Evolutionary conservation across 2,329 filamentous ascomycete species (phyloP).

Genomic region (Ophioceras dolichostomum): DNA sequence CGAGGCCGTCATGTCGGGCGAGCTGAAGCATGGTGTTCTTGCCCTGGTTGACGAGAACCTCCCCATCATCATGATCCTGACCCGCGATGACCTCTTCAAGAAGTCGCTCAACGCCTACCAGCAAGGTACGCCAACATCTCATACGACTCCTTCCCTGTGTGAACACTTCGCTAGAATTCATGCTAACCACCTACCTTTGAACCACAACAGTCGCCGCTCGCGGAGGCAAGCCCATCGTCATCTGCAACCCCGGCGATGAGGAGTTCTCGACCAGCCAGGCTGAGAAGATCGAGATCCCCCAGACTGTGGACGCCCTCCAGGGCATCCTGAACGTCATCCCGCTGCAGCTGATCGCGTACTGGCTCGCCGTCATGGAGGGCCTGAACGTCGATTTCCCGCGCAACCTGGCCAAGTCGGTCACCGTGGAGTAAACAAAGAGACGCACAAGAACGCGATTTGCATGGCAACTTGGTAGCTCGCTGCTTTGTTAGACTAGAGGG

Average conservation of each 20-base stretch:
- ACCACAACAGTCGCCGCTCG: conserved; percentile 69
- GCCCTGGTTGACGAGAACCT: conserved; percentile 96
- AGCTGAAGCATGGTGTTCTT: conserved; percentile 97
- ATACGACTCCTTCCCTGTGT: neutral
- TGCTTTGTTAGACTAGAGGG: too few species aligned
- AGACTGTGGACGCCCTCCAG: conserved; percentile 90
- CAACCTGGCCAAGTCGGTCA: conserved; percentile 98
- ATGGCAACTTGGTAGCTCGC: too few species aligned
- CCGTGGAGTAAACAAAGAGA: conserved; percentile 98
- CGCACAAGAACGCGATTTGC: too few species aligned
- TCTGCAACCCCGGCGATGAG: conserved; percentile 82
- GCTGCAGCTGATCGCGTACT: conserved; percentile 96
- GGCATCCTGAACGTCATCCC: conserved; percentile 96
- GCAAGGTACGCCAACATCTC: conserved; percentile 51
- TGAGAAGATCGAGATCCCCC: conserved; percentile 94
- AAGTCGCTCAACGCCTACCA: conserved; percentile 99
- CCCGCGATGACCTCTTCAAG: conserved; percentile 87
- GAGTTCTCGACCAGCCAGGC: conserved; percentile 84
- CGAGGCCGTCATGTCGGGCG: conserved; percentile 99
- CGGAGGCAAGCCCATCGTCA: conserved; percentile 91
- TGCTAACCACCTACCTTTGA: conserved; percentile 9
- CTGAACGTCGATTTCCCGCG: conserved; percentile 97
- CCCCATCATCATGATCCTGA: conserved; percentile 99
- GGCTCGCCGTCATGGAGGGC: conserved; percentile 91
- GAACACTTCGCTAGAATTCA: conserved; percentile 10